phyloP scores from a whole-genome alignment of 164 flowering plant genomes.

The Chloranthus sessilifolius region DNA sequence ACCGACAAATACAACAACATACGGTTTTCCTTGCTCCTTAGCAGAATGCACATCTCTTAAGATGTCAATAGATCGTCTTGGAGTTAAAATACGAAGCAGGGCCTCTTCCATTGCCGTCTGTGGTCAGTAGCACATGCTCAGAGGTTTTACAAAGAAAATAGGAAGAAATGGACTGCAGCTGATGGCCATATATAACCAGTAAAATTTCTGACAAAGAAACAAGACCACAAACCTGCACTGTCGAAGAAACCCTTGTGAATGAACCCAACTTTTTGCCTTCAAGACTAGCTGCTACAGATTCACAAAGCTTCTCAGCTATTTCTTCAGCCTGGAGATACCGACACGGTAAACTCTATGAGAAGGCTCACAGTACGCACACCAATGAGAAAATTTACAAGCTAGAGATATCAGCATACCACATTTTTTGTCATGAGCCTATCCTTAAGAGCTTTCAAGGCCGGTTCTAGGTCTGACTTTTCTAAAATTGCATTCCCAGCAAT shows the following conservation, averaged over 20 bases:
- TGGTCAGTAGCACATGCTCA: conserved; percentile 10
- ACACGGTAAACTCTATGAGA: conserved; percentile 3
- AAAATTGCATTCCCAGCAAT: conserved; percentile 90
- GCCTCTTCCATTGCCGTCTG: conserved; percentile 99
- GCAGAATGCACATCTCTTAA: conserved; percentile 93
- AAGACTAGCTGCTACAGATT: conserved; percentile 90
- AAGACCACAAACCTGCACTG: conserved; percentile 57
- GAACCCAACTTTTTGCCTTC: conserved; percentile 87
- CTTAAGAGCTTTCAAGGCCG: conserved; percentile 92
- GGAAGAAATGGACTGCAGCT: conserved; percentile 1
- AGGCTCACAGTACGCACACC: conserved; percentile 1
- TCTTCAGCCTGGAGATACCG: conserved; percentile 71
- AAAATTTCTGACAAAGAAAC: not conserved
- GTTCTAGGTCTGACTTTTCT: conserved; percentile 86
- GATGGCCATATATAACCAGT: not conserved
- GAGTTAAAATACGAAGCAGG: conserved; percentile 91
- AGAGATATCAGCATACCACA: conserved; percentile 62
- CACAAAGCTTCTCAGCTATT: conserved; percentile 96
- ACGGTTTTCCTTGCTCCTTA: conserved; percentile 86
- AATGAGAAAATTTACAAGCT: not conserved
- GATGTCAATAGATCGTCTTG: conserved; percentile 92
- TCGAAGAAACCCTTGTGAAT: conserved; percentile 87
- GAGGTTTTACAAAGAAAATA: not conserved
- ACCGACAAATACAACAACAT: conserved; percentile 95
- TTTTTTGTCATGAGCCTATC: conserved; percentile 98